Base-by-base conservation (phyloP, 768 basidiomycete species). In the Hygrophoropsis aurantiaca region DNA sequence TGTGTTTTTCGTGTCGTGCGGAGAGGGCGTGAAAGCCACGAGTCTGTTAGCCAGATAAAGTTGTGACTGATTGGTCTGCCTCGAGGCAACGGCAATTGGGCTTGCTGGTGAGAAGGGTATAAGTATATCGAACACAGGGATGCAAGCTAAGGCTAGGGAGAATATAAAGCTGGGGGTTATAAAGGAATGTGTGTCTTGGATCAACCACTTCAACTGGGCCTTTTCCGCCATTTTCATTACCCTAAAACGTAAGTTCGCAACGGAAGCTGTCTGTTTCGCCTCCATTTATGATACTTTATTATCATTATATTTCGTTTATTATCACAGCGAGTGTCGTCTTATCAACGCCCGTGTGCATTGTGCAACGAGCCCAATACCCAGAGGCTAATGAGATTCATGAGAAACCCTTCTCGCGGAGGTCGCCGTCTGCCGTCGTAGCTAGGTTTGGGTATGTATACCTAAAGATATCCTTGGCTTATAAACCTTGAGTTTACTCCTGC, bases 21-120 rank as follows among this genome's bases (percentile, higher is more conserved):
- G 60, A 50, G 51, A 54, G 61, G 65, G 64, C 65, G 64, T 61
- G 64, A 65, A 64, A 50, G 49, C 56, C 64, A 67, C 65, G 63
- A 61, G 61, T 38, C n/a, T 38, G 36, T 38, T 53, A 39, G 25
- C 16, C 34, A 25, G 35, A 46, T 20, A 27, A 27, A 38, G 32
- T 37, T 27, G 27, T 24, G 46, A 25, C 10, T 36, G 34, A 32
- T 19, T n/a, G 13, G 5, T 23, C 44, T 45, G 44, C 32, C 32
- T 45, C 44, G 44, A 43, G 42, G 42, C 26, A 8, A 42, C 38
- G 3, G 25, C 25, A 19, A 4, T 9, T n/a, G n/a, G 25, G 34
- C 16, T 11, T 19, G 42, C 19, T 43, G 26, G 42, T 27, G 43
- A 35, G 21, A 26, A 9, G 21, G 26, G 32, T 44, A 35, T 34